Evolutionary conservation across 2,329 filamentous ascomycete genomes (phyloP).

Genomic region (Fusarium sororula): DNA sequence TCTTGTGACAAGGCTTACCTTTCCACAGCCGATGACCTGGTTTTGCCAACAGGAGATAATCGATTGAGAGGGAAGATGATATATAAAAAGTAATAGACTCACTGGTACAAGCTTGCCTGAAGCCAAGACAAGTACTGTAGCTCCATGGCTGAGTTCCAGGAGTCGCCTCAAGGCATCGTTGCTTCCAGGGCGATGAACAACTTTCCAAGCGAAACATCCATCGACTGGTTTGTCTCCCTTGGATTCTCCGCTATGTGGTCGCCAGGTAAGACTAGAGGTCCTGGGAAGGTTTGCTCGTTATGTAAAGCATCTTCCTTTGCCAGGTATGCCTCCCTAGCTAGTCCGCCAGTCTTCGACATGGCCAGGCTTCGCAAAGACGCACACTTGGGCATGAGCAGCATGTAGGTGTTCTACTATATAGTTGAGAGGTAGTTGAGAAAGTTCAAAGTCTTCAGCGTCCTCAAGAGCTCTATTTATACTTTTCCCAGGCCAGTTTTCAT

Average conservation of each 20-base stretch:
- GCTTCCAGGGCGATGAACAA: no score
- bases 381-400: not conserved
- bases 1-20: not conserved
- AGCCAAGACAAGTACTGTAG: no score
- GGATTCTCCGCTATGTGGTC: conserved; percentile 67
- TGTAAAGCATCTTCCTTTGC: conserved; percentile 18
- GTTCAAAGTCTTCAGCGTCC: not conserved
- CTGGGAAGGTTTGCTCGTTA: conserved; percentile 58
- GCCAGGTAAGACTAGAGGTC: conserved; percentile 65
- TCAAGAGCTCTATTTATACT: not conserved
- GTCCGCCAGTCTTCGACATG: conserved; percentile 34
- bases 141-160: fast-evolving
- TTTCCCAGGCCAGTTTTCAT: not conserved
- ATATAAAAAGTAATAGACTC: not conserved
- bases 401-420: not conserved
- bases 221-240: conserved; percentile 58
- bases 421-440: not conserved
- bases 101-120: no score
- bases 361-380: conserved; percentile 1
- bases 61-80: not conserved
- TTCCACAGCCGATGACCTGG: not conserved
- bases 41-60: no score
- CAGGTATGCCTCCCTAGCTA: conserved; percentile 12
- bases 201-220: no score
- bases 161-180: no score